phyloP scores from a whole-genome alignment of 176 grass and related monocot species.

The Aegilops tauschii region DNA sequence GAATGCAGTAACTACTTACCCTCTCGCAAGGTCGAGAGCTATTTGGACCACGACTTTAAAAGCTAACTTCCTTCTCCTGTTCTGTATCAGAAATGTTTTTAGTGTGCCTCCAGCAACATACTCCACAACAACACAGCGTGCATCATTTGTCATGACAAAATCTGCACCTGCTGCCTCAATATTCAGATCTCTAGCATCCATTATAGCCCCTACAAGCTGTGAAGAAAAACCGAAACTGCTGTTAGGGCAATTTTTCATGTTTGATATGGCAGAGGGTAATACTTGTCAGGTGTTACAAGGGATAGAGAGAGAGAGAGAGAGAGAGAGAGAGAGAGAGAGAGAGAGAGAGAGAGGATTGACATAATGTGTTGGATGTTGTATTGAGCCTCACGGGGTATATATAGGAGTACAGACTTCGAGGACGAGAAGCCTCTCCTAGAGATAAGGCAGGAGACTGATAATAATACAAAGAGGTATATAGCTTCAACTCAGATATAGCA shows the following conservation, averaged over 20 bases:
- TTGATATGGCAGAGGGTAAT: not conserved
- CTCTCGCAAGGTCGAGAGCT: slow-evolving; percentile 79
- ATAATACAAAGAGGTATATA: not conserved
- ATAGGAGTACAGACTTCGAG: no score
- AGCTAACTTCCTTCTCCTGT: slow-evolving; percentile 79
- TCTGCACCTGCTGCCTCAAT: slow-evolving; percentile 74
- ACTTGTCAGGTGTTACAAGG: not conserved
- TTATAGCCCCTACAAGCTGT: slow-evolving; percentile 92
- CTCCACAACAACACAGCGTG: slow-evolving; percentile 75
- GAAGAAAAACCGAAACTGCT: slow-evolving; percentile 1
- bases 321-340: no score
- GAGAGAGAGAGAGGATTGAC: no score
- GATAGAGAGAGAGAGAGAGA: no score
- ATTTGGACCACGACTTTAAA: slow-evolving; percentile 97
- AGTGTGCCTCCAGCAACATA: slow-evolving; percentile 84
- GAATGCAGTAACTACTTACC: slow-evolving; percentile 40
- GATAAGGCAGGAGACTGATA: no score
- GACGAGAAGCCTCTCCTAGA: no score
- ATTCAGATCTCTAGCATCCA: slow-evolving; percentile 79
- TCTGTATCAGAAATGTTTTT: slow-evolving; percentile 89
- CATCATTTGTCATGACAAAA: slow-evolving; percentile 74
- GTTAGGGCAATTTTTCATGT: not conserved
- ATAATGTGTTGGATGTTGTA: no score
- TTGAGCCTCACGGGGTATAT: no score
- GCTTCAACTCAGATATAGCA: not conserved